phyloP scores from a whole-genome alignment of 768 basidiomycete species.

The Rhodotorula graminis region DNA sequence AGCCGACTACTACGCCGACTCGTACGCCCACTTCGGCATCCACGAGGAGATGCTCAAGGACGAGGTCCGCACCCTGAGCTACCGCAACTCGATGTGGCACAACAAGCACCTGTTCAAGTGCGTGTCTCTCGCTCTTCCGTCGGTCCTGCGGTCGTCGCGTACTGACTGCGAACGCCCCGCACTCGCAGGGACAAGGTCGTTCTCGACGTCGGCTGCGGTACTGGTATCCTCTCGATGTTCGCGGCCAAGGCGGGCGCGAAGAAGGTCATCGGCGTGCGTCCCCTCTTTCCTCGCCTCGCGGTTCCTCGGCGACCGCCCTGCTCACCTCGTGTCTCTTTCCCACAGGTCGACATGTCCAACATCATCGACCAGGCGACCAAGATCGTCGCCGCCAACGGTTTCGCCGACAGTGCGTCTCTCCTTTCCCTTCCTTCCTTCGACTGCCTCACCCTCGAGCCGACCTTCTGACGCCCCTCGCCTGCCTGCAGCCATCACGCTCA shows the following conservation, averaged over 20 bases:
- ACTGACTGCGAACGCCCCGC: too few species aligned
- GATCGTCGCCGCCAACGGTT: constrained; percentile 93
- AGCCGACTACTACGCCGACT: constrained; percentile 40
- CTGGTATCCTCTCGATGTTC: constrained; percentile 67
- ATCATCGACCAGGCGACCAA: constrained; percentile 98
- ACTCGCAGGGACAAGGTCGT: constrained; percentile 70
- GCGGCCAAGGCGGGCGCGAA: constrained; percentile 45
- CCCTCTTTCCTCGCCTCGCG: neutral
- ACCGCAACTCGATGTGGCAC: constrained; percentile 88
- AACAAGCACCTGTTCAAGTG: constrained; percentile 86
- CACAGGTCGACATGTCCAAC: constrained; percentile 94
- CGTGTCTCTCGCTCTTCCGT: constrained; percentile 49
- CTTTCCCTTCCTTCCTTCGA: constrained; percentile 55
- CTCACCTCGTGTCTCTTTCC: neutral
- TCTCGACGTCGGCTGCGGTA: constrained; percentile 96
- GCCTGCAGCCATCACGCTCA: constrained; percentile 65
- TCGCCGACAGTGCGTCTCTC: constrained; percentile 60
- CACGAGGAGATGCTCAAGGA: constrained; percentile 96
- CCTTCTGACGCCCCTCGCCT: constrained; percentile 49
- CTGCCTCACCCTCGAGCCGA: too few species aligned
- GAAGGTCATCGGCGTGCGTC: constrained; percentile 43
- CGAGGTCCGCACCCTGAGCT: constrained; percentile 85
- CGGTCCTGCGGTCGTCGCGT: too few species aligned
- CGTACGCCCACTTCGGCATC: constrained; percentile 41
- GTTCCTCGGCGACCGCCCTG: neutral